Evolutionary conservation across 176 grass and related monocot species (phyloP).

Genomic region (Aegilops longissima): DNA sequence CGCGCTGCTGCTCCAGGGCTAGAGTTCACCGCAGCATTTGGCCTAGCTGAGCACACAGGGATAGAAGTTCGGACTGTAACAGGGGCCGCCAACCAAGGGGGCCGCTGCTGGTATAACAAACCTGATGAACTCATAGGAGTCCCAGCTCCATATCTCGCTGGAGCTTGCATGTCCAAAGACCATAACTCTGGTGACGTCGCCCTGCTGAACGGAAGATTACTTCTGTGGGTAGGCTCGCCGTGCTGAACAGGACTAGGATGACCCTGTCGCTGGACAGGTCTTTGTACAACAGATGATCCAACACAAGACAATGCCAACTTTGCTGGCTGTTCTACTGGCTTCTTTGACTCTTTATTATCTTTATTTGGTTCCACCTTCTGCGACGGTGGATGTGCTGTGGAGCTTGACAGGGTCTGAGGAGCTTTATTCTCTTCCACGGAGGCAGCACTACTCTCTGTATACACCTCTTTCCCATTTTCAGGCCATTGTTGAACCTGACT

Average conservation of each 20-base stretch:
- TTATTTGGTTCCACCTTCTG: constrained; percentile 2
- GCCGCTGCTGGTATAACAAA: constrained; percentile 29
- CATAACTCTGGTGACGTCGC: constrained; percentile 1
- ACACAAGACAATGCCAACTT: background rate
- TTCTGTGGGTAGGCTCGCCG: constrained; percentile 1
- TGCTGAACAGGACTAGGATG: constrained; percentile 17
- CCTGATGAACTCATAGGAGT: background rate
- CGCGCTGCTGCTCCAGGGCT: constrained; percentile 1
- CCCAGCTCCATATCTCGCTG: background rate
- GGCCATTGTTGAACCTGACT: constrained; percentile 7
- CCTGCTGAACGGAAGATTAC: constrained; percentile 13
- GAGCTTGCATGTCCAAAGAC: constrained; percentile 3
- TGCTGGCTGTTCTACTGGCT: constrained; percentile 7
- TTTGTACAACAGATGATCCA: constrained; percentile 16
- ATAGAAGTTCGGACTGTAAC: constrained; percentile 52
- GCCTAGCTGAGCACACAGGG: constrained; percentile 57
- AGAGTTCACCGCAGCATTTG: constrained; percentile 21
- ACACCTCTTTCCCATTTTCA: constrained; percentile 21
- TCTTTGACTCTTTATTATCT: constrained; percentile 16
- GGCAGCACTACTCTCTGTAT: constrained; percentile 2
- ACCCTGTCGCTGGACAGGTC: background rate
- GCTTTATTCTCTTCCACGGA: constrained; percentile 14
- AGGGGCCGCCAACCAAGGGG: constrained; percentile 44
- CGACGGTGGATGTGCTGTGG: background rate
- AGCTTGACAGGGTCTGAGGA: background rate